phyloP scores from a whole-genome alignment of 148 eudicot genomes.

The Gaultheria prostrata region DNA sequence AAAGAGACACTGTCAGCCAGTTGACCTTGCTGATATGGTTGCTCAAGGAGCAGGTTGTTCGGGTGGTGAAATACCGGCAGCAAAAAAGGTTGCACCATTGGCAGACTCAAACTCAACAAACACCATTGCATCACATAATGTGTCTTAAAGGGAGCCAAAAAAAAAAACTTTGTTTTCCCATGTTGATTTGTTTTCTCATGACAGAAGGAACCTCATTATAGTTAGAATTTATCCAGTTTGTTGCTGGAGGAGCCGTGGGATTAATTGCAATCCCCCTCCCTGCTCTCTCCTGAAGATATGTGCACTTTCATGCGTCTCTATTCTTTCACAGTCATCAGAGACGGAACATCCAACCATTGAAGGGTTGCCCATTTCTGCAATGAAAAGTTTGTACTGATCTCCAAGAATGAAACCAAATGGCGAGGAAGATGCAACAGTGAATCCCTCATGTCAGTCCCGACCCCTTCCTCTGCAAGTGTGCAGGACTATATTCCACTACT shows the following conservation, averaged over 20 bases:
- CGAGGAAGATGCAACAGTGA: background rate
- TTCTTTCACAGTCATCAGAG: background rate
- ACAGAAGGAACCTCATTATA: background rate
- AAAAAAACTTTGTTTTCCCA: background rate
- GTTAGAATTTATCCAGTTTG: background rate
- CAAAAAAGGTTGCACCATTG: background rate
- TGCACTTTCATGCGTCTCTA: background rate
- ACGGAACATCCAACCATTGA: background rate
- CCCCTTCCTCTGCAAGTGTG: background rate
- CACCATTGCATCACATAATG: background rate
- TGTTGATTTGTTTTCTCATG: background rate
- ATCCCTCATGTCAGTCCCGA: background rate
- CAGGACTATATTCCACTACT: background rate
- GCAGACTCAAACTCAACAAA: no score
- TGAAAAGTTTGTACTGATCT: background rate
- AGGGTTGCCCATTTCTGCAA: background rate
- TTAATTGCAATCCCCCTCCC: no score
- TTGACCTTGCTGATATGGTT: background rate
- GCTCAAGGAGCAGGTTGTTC: conserved; percentile 1
- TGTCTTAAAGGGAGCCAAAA: background rate
- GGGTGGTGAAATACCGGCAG: background rate
- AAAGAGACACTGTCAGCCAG: background rate
- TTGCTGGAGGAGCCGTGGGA: background rate
- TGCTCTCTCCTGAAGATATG: background rate
- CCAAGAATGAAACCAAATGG: background rate